These are phyloP conservation scores for Poa pratensis DNA, from an alignment of 176 grass and related monocot genomes.

Conservation along the genomic window DNA sequence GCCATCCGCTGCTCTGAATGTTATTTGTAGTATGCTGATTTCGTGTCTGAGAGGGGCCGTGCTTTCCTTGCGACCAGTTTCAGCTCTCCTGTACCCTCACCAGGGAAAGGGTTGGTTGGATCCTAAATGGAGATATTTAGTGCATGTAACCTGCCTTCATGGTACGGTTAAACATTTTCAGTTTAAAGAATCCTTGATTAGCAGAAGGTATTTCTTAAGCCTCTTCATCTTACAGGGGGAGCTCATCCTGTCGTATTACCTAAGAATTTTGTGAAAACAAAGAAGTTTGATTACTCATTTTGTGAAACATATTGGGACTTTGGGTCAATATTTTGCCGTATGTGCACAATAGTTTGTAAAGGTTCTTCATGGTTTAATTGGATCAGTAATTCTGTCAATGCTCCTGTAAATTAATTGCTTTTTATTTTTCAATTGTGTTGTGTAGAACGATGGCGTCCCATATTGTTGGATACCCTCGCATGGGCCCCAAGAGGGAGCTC, in stretches of 20 bases:
- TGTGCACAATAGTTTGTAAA: not conserved
- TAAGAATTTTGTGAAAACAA: not conserved
- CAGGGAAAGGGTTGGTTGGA: conserved; percentile 41
- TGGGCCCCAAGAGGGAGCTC: conserved; percentile 99
- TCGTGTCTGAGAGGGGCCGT: conserved; percentile 40
- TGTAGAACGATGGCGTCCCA: conserved; percentile 90
- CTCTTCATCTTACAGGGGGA: conserved; percentile 19
- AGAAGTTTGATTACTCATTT: not conserved
- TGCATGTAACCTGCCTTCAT: conserved; percentile 23
- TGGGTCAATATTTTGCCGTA: not conserved
- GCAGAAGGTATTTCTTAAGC: conserved; percentile 54
- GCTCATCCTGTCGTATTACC: not conserved
- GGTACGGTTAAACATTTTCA: conserved; percentile 6
- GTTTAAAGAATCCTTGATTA: conserved; percentile 30
- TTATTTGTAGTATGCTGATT: conserved; percentile 52
- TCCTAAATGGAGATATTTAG: conserved; percentile 45
- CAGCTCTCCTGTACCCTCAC: conserved; percentile 30
- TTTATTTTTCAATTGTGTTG: not conserved
- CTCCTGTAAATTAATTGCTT: conserved; percentile 22
- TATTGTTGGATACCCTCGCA: conserved; percentile 96
- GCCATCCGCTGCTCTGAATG: not conserved
- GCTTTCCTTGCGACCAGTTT: conserved; percentile 30
- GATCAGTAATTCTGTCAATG: not conserved
- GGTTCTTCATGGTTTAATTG: not conserved
- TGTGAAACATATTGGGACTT: not conserved